These are phyloP conservation scores for Nemania diffusa DNA, from an alignment of 2,329 filamentous ascomycete species.

Conservation along the genomic window DNA sequence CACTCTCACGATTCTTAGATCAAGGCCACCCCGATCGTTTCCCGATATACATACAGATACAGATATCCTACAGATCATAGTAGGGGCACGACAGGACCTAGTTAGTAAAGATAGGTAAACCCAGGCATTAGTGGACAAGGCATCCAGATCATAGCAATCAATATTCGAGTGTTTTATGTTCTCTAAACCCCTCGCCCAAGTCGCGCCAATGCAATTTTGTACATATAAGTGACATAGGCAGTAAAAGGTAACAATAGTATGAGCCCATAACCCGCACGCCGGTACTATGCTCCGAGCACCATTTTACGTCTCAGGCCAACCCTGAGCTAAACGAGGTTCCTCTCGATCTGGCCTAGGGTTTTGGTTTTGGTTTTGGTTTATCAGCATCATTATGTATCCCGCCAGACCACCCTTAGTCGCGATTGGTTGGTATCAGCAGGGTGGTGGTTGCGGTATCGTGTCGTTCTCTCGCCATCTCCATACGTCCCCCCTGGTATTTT, in stretches of 20 bases:
- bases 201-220: conserved; percentile 39
- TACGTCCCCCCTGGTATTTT: conserved; percentile 3
- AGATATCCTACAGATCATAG: not conserved
- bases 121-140: not conserved
- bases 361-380: not conserved
- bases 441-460: not conserved
- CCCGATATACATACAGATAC: not conserved
- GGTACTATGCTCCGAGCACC: not conserved
- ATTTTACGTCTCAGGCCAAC: conserved; percentile 7
- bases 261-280: not conserved
- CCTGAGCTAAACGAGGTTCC: not conserved
- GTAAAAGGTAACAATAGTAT: conserved; percentile 14
- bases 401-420: not conserved
- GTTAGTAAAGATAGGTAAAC: not conserved
- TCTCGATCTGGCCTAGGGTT: not conserved
- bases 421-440: conserved; percentile 10
- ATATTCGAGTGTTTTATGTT: conserved; percentile 1
- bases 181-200: conserved; percentile 12
- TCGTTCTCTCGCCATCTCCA: conserved; percentile 13
- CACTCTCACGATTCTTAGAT: not conserved
- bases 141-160: not conserved
- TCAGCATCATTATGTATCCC: conserved; percentile 26
- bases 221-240: conserved; percentile 36
- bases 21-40: not conserved
- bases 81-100: not conserved